These are phyloP conservation scores for Myotisia sp. DNA, from an alignment of 2,329 filamentous ascomycete species.

Conservation along the genomic window DNA sequence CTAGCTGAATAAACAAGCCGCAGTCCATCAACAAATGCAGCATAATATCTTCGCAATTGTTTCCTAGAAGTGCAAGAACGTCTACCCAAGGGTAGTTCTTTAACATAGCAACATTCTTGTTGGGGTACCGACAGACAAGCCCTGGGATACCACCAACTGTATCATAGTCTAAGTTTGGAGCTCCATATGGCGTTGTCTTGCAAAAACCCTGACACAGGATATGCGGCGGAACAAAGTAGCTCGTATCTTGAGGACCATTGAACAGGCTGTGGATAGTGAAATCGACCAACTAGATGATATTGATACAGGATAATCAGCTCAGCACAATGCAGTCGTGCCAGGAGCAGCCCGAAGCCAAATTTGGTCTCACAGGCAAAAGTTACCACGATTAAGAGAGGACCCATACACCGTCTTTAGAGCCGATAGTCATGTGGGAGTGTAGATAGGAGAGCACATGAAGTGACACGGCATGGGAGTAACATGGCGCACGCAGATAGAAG, in stretches of 20 bases:
- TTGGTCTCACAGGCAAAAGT: no score
- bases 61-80: conserved; percentile 58
- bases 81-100: conserved; percentile 62
- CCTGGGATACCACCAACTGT: conserved; percentile 46
- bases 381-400: no score
- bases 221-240: conserved; percentile 51
- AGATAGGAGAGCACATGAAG: no score
- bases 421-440: no score
- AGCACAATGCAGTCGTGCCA: no score
- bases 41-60: conserved; percentile 62
- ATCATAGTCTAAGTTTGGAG: conserved; percentile 19
- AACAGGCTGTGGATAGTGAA: conserved; percentile 69
- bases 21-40: conserved; percentile 61
- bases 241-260: conserved; percentile 36
- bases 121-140: conserved; percentile 49
- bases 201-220: conserved; percentile 74
- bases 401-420: no score
- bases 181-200: conserved; percentile 26
- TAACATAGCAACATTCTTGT: conserved; percentile 54
- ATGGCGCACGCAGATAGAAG: no score
- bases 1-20: conserved; percentile 55
- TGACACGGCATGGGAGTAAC: no score
- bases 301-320: background rate
- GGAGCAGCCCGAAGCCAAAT: no score
- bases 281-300: conserved; percentile 49